phyloP scores from a whole-genome alignment of 75 land plant genomes.

The Cryptomeria japonica region DNA sequence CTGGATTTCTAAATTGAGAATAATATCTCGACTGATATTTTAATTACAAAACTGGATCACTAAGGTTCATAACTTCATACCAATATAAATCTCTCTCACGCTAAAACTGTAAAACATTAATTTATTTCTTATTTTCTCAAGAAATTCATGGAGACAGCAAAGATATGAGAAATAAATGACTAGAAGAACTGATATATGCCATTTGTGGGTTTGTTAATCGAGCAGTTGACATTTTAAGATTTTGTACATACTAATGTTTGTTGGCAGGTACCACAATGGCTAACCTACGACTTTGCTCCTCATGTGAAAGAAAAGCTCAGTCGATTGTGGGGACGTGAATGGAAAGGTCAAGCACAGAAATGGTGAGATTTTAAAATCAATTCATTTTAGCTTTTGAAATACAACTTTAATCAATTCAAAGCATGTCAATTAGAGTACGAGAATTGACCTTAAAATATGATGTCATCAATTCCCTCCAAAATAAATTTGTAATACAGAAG shows the following conservation, averaged over 20 bases:
- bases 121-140: neutral
- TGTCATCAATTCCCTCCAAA: neutral
- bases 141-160: neutral
- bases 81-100: neutral
- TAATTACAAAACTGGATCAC: neutral
- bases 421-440: neutral
- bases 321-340: slow-evolving; percentile 75
- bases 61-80: neutral
- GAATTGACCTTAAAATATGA: neutral
- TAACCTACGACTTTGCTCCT: slow-evolving; percentile 95
- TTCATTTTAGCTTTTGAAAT: neutral
- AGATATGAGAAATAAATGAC: neutral
- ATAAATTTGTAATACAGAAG: slow-evolving; percentile 2
- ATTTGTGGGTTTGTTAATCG: neutral
- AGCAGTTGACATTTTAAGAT: neutral
- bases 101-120: neutral
- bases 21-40: neutral
- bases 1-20: neutral
- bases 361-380: slow-evolving; percentile 50
- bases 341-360: slow-evolving; percentile 98
- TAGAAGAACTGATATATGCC: neutral
- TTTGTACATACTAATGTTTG: neutral
- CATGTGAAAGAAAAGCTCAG: slow-evolving; percentile 78
- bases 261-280: slow-evolving; percentile 79
- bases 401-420: neutral